phyloP scores from a whole-genome alignment of 768 basidiomycete genomes.

The Udeniomyces megalosporus region DNA sequence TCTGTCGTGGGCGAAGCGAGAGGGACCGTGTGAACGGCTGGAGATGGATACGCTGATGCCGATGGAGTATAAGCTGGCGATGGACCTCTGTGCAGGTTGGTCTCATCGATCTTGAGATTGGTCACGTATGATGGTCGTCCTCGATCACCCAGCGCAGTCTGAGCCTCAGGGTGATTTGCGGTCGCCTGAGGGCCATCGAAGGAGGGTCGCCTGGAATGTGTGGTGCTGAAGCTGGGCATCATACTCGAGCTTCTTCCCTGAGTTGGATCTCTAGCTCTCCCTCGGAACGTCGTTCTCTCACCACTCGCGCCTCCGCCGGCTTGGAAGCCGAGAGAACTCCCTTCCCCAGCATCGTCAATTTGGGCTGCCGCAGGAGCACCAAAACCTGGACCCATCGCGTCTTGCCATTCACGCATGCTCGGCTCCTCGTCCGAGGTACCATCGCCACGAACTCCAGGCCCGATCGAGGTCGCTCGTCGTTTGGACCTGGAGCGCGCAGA shows the following conservation, averaged over 20 bases:
- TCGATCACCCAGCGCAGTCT: background rate
- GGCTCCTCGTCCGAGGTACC: constrained; percentile 13
- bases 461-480: constrained; percentile 39
- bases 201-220: background rate
- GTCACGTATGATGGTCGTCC: background rate
- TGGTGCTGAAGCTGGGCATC: background rate
- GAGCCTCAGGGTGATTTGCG: background rate
- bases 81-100: constrained; percentile 20
- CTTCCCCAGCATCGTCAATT: background rate
- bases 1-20: too few relatives aligned
- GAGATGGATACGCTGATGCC: background rate
- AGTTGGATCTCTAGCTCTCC: background rate
- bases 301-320: background rate
- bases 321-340: background rate
- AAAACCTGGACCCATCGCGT: background rate
- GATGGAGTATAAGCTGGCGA: constrained; percentile 28
- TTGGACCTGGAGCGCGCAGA: constrained; percentile 18
- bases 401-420: background rate
- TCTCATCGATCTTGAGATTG: constrained; percentile 1
- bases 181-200: background rate
- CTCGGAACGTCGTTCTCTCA: background rate
- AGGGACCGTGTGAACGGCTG: background rate
- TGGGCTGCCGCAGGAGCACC: too few relatives aligned
- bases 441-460: constrained; percentile 38
- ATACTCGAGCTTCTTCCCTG: background rate